Conservation (phyloP, 2,329 filamentous ascomycete species). For the Diaporthe batatas region DNA sequence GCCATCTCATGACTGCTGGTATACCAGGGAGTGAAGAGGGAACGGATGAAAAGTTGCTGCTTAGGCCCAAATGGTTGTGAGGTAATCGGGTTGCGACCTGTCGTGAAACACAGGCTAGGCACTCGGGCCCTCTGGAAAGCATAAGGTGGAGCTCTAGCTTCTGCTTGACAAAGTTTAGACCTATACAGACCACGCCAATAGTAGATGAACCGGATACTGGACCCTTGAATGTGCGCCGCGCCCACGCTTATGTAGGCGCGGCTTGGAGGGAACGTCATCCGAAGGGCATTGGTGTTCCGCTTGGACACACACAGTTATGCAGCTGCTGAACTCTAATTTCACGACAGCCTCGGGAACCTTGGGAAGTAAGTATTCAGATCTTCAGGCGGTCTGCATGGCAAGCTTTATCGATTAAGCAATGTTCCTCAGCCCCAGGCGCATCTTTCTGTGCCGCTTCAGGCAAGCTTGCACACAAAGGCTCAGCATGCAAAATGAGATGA, state of each 20-base stretch:
- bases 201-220: not conserved
- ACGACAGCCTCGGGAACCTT: not conserved
- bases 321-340: not conserved
- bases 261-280: slow-evolving; percentile 15
- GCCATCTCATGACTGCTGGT: not conserved
- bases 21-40: not conserved
- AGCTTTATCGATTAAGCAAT: not conserved
- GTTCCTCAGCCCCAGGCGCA: not conserved
- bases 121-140: slow-evolving; percentile 12
- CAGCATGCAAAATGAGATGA: not conserved
- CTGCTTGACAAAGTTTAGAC: slow-evolving; percentile 18
- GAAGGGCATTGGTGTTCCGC: not conserved
- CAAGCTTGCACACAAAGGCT: not conserved
- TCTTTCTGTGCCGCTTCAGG: too few relatives aligned
- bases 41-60: not conserved
- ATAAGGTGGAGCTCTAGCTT: slow-evolving; percentile 7
- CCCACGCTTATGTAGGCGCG: not conserved
- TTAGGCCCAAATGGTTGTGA: not conserved
- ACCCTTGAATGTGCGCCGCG: not conserved
- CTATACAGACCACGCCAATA: not conserved
- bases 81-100: not conserved
- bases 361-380: too few relatives aligned
- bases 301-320: not conserved
- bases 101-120: slow-evolving; percentile 13
- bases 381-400: too few relatives aligned